Conservation (phyloP, 139 green algal species). For the Protoeuglena noctilucae region DNA sequence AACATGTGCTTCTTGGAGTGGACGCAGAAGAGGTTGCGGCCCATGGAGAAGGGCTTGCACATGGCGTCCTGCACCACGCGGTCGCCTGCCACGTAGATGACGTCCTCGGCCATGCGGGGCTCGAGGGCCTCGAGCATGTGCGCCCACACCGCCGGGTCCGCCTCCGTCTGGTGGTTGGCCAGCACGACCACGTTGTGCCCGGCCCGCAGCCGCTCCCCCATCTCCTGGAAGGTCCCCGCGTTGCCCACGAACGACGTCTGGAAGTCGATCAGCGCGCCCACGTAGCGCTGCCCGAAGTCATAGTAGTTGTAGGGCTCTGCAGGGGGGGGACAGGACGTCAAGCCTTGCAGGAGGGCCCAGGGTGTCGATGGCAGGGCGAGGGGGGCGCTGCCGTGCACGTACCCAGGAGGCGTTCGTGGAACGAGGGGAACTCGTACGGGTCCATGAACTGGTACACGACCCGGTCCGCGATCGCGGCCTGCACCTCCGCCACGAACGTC, state of each 20-base stretch:
- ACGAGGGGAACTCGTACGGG: constrained; percentile 78
- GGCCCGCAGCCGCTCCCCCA: constrained; percentile 33
- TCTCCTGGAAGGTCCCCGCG: constrained; percentile 23
- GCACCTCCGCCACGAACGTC: constrained; percentile 43
- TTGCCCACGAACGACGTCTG: constrained; percentile 59
- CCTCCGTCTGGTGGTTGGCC: constrained; percentile 97
- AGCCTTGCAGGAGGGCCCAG: not conserved
- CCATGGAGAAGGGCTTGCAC: constrained; percentile 98
- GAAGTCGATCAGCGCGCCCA: constrained; percentile 77
- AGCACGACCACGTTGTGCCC: constrained; percentile 91
- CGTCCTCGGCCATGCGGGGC: constrained; percentile 54
- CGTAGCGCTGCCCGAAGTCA: constrained; percentile 85
- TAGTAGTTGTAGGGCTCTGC: constrained; percentile 92
- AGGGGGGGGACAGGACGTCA: not conserved
- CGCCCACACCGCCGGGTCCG: constrained; percentile 87
- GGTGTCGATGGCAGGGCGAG: constrained; percentile 12
- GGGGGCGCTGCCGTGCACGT: no score
- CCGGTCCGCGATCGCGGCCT: constrained; percentile 23
- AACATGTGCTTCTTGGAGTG: constrained; percentile 95
- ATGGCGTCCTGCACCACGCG: constrained; percentile 86
- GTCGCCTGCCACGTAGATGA: constrained; percentile 80
- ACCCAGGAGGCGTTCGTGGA: constrained; percentile 67
- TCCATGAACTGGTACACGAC: constrained; percentile 18
- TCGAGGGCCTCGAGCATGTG: constrained; percentile 73
- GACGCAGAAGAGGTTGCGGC: constrained; percentile 97